Evolutionary conservation across 148 eudicot genomes (phyloP).

Genomic region (Camellia japonica): DNA sequence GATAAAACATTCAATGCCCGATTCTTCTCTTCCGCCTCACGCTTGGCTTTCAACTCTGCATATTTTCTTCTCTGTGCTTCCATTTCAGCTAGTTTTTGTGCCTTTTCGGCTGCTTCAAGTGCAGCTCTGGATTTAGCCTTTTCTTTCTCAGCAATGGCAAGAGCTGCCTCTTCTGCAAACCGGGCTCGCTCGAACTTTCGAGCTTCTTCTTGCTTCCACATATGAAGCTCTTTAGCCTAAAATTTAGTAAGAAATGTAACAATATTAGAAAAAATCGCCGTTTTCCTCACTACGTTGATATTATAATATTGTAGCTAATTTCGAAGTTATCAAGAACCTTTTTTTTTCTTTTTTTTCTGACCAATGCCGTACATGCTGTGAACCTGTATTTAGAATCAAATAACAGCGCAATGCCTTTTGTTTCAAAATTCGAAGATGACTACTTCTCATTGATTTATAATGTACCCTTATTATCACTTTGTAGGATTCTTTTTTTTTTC

Average conservation of each 20-base stretch:
- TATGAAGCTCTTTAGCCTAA: conserved; percentile 64
- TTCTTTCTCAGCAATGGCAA: conserved; percentile 54
- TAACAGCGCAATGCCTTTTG: neutral
- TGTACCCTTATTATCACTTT: neutral
- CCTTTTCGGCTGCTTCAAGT: conserved; percentile 80
- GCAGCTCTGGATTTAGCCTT: conserved; percentile 74
- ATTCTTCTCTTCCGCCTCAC: conserved; percentile 59
- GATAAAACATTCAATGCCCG: conserved; percentile 50
- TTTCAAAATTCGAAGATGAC: neutral
- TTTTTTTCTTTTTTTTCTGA: neutral
- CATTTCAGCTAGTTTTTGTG: conserved; percentile 65
- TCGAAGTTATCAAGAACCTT: neutral
- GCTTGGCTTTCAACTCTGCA: conserved; percentile 63
- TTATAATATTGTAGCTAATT: neutral
- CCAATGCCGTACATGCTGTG: neutral
- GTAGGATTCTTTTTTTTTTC: neutral
- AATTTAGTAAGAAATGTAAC: neutral
- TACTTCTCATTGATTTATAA: neutral
- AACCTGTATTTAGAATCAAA: neutral
- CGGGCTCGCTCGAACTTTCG: conserved; percentile 47
- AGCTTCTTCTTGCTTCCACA: conserved; percentile 54
- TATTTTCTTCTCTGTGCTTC: conserved; percentile 66
- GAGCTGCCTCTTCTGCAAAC: conserved; percentile 55
- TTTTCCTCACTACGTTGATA: neutral
- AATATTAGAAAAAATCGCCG: neutral